Evolutionary conservation across 2,329 filamentous ascomycete genomes (phyloP), one percentile per base, ranked within the genome.

Genomic region (Cladosporium halotolerans): DNA sequence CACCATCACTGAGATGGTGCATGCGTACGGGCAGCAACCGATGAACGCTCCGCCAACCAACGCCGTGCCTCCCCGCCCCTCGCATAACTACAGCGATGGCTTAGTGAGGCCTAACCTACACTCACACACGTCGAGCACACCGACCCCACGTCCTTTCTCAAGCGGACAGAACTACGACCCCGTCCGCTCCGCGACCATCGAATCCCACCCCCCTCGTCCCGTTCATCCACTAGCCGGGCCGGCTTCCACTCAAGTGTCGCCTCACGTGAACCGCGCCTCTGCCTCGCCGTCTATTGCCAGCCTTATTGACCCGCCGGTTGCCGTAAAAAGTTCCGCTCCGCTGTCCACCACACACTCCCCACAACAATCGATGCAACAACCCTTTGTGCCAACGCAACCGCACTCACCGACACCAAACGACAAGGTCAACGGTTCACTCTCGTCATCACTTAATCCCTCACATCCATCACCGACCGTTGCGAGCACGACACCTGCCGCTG

Each of bases 281-380:
- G 87, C 87, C 38, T 96, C 92, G 4, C 91, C 92, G 1, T 92
- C 92, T 2, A 96, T 96, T 61, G 86, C 89, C 5, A 95, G 89
- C 70, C 79, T 96, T 54, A 88, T 96, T 47, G 89, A 96, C 61
- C 86, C 85, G 33, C 79, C 80, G 2, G 69, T 63, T 62, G 65
- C 60, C 62, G 65, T 64, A 69, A 69, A 62, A 48, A 61, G 62
- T n/a, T 56, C 57, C 62, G 68, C 32, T 66, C 67, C 64, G 66
- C 34, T 11, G 1, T 11, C 10, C 7, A 44, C 58, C 19, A 50
- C 57, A 58, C 52, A 69, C 63, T 54, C 54, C 41, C 10, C 47
- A 2, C 28, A 14, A 50, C 54, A 57, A 47, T 44, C 51, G n/a
- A 57, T 56, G 52, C 58, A 61, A 36, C 59, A 62, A 36, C 53